Evolutionary conservation across 805 yeast genomes (phyloP), one percentile per base, ranked within the genome.

Genomic region (Hanseniaspora meyeri): DNA sequence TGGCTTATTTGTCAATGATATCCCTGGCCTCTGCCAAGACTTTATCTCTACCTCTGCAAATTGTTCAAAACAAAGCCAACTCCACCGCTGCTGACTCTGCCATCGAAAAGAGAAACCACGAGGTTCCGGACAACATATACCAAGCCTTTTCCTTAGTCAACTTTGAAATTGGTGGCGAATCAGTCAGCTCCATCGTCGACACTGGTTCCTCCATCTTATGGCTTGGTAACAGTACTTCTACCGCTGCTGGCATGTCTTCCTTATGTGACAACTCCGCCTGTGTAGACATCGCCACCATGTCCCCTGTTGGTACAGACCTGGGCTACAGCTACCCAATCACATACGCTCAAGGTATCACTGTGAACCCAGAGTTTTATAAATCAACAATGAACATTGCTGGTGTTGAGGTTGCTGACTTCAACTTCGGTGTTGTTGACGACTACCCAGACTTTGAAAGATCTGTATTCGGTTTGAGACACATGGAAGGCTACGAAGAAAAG

Each of bases 391-490:
- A 16, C 16, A 47, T 53, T 47, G 51, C 53, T n/a, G 55, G 53
- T 39, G 58, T 40, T 43, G 48, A 37, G 31, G 49, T 49, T 14
- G 17, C 53, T 12, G 37, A 39, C 29, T 55, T 55, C 40, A 40
- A 43, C 20, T 55, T 55, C 38, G 58, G 58, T 43, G 49, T 55
- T 29, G 42, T 54, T 34, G 38, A 51, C 8, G 11, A 14, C 7
- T 49, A 55, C n/a, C 58, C 58, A 29, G 46, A 24, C 3, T 49
- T 49, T n/a, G n/a, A 43, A 31, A 47, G 47, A 32, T 50, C 58
- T 34, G 51, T 55, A 17, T 55, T 55, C 45, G 58, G 58, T 38
- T 38, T 55, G 17, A 55, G 58, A 50, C 31, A 55, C 8, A 55
- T 55, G 58, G 47, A 12, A n/a, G 49, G 50, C 17, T 43, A 43